phyloP scores from a whole-genome alignment of 2,329 filamentous ascomycete genomes.

The Penicillium italicum region DNA sequence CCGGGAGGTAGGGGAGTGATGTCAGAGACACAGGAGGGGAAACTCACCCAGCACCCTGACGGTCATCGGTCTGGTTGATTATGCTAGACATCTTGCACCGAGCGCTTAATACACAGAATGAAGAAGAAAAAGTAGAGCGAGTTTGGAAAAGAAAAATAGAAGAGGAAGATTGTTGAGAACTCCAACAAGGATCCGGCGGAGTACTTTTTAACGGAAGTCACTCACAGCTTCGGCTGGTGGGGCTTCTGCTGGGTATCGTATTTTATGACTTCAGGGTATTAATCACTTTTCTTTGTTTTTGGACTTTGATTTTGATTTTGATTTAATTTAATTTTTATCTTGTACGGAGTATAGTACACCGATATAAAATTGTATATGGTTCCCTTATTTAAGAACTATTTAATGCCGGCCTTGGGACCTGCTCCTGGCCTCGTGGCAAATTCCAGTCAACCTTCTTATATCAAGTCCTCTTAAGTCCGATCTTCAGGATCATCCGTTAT shows the following conservation, averaged over 20 bases:
- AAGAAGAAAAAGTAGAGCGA: conserved; percentile 5
- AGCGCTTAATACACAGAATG: conserved; percentile 14
- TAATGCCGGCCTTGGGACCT: not conserved
- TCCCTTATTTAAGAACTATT: not conserved
- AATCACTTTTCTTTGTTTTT: not conserved
- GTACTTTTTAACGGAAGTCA: conserved; percentile 30
- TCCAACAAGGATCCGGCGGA: conserved; percentile 31
- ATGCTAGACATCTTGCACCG: conserved; percentile 48
- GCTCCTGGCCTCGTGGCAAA: conserved; percentile 1
- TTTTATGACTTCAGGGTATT: conserved; percentile 19
- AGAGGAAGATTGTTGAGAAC: conserved; percentile 24
- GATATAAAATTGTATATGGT: not conserved
- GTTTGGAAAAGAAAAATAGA: conserved; percentile 9
- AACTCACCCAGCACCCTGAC: conserved; percentile 52
- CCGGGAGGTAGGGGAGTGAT: conserved; percentile 33
- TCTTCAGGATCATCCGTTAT: not conserved
- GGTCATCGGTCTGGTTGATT: conserved; percentile 49
- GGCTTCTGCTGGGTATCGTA: conserved; percentile 15
- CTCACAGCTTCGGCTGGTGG: conserved; percentile 23
- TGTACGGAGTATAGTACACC: not conserved
- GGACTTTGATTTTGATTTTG: not conserved
- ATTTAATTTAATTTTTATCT: not conserved
- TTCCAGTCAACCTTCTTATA: not conserved
- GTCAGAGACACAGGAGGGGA: conserved; percentile 31
- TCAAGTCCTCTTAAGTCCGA: not conserved